A percentile compares a stretch with the other conserved stretches of the same genome.
phyloP scores from a whole-genome alignment of 208 protist genomes.

The Zelonia costaricensis region DNA sequence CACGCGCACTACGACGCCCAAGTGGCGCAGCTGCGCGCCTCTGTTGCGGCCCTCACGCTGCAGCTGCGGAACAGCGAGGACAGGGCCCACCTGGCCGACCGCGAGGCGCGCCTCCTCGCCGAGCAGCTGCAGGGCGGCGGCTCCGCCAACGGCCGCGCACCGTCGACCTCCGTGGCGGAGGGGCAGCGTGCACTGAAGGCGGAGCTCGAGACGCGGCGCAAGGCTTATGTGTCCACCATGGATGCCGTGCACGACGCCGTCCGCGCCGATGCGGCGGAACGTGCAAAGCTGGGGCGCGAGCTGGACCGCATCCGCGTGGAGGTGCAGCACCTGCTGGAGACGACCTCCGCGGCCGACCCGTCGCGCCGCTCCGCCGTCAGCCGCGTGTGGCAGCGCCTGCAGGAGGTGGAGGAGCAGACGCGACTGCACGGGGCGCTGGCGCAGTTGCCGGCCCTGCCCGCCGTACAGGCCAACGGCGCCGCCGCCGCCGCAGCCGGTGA shows the following conservation, averaged over 20 bases:
- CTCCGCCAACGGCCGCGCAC: too few relatives aligned
- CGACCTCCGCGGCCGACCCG: conserved; percentile 8
- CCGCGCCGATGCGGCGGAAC: conserved; percentile 12
- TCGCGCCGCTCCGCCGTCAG: conserved; percentile 35
- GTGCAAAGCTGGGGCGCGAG: conserved; percentile 30
- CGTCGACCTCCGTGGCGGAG: background rate
- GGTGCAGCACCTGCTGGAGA: conserved; percentile 44
- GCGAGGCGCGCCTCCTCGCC: conserved; percentile 36
- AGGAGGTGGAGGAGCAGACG: conserved; percentile 50
- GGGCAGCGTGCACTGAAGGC: conserved; percentile 1
- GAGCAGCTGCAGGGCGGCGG: background rate
- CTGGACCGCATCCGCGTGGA: conserved; percentile 61
- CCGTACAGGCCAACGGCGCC: background rate
- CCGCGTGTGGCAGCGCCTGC: conserved; percentile 50
- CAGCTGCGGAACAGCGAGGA: conserved; percentile 35
- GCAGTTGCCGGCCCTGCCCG: conserved; percentile 14
- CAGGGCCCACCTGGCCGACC: conserved; percentile 33
- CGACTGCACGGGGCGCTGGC: conserved; percentile 18
- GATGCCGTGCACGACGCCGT: conserved; percentile 19
- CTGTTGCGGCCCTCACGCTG: conserved; percentile 29
- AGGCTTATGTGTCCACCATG: conserved; percentile 12
- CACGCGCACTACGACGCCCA: conserved; percentile 20
- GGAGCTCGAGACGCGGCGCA: conserved; percentile 22
- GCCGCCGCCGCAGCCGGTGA: conserved; percentile 2
- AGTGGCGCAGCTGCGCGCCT: conserved; percentile 23